These are phyloP conservation scores for Syzygium aromaticum DNA, from an alignment of 345 rosid species.

Conservation along the genomic window DNA sequence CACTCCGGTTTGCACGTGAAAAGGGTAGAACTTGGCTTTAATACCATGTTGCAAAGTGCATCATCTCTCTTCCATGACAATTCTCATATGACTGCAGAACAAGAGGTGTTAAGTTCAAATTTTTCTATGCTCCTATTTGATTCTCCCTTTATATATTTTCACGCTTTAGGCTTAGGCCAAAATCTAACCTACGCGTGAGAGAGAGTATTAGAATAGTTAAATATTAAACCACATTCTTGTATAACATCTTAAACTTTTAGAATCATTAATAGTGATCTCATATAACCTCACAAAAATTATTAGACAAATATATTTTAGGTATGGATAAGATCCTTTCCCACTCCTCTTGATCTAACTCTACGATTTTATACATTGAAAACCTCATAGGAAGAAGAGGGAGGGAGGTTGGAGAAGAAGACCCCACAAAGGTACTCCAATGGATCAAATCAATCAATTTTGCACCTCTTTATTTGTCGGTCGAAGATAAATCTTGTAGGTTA, in stretches of 20 bases:
- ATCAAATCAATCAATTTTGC: not conserved
- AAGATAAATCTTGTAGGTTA: not conserved
- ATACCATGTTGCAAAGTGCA: not conserved
- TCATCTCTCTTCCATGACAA: not conserved
- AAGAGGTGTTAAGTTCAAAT: not conserved
- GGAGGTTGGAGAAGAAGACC: not conserved
- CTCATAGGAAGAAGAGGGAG: not conserved
- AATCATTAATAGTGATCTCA: accelerated
- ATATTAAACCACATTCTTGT: not conserved
- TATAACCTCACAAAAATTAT: not conserved
- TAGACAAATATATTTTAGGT: not conserved
- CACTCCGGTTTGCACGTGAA: not conserved
- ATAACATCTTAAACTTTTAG: not conserved
- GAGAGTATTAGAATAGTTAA: not conserved
- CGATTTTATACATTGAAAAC: not conserved
- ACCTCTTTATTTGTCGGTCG: not conserved
- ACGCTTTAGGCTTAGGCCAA: not conserved
- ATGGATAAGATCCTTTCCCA: not conserved
- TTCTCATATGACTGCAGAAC: not conserved
- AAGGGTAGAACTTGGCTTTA: accelerated
- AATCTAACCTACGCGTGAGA: accelerated
- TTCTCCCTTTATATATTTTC: accelerated
- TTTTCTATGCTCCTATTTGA: not conserved
- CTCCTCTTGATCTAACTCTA: not conserved
- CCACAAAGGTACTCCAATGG: not conserved